Evolutionary conservation across 1,139 yeast genomes (phyloP).

Genomic region (Sugiyamaella novakii): DNA sequence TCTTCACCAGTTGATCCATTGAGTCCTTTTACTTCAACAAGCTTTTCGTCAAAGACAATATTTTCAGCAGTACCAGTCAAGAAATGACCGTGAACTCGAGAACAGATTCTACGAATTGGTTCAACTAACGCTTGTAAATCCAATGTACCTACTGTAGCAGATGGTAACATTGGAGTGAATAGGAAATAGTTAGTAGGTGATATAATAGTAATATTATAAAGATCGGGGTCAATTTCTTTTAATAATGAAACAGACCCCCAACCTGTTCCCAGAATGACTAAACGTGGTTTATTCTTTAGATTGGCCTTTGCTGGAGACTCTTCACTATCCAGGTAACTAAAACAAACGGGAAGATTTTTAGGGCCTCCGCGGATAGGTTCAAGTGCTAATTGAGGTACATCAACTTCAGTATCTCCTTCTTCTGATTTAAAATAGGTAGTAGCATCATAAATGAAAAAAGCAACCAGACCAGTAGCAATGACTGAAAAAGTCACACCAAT

Average conservation of each 20-base stretch:
- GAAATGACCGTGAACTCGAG: slow-evolving; percentile 54
- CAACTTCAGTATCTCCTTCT: slow-evolving; percentile 42
- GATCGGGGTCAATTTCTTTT: slow-evolving; percentile 50
- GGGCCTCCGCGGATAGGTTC: slow-evolving; percentile 65
- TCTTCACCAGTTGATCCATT: slow-evolving; percentile 46
- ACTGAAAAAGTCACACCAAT: slow-evolving; percentile 31
- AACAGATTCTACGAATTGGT: slow-evolving; percentile 56
- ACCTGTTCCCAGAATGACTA: slow-evolving; percentile 61
- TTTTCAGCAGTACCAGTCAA: slow-evolving; percentile 59
- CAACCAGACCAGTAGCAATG: slow-evolving; percentile 35
- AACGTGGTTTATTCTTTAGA: slow-evolving; percentile 51
- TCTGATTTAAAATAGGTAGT: slow-evolving; percentile 54
- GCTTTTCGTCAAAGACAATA: slow-evolving; percentile 53
- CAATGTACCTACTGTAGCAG: slow-evolving; percentile 62
- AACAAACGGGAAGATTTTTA: slow-evolving; percentile 61
- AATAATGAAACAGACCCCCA: slow-evolving; percentile 52
- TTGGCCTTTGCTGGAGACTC: slow-evolving; percentile 50
- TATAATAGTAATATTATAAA: slow-evolving; percentile 60
- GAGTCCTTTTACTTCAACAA: slow-evolving; percentile 54
- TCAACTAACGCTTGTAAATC: slow-evolving; percentile 57
- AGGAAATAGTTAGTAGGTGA: slow-evolving; percentile 64
- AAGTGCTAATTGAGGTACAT: slow-evolving; percentile 53
- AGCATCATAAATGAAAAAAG: slow-evolving; percentile 61
- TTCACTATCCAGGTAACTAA: slow-evolving; percentile 54
- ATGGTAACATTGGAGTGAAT: slow-evolving; percentile 61